Conservation (phyloP, 169 alveolate species). For the Neospora caninum region DNA sequence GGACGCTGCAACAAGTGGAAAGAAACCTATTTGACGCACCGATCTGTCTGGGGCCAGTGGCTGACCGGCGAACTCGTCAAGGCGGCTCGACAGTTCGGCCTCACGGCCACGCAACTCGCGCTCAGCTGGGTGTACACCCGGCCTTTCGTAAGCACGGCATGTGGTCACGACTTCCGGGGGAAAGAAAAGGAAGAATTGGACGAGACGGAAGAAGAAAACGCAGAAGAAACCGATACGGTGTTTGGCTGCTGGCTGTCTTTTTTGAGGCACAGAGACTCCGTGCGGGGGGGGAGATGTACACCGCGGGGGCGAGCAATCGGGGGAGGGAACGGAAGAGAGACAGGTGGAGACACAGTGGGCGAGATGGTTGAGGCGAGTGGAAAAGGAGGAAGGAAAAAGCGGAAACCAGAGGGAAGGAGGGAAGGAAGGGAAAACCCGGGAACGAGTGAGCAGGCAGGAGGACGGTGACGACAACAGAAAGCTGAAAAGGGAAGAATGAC, state of each 20-base stretch:
- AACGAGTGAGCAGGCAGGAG: no score
- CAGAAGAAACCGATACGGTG: no score
- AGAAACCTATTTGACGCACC: constrained; percentile 81
- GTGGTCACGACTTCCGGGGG: background rate
- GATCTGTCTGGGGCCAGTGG: constrained; percentile 87
- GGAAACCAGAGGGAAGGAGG: background rate
- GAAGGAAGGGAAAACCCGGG: background rate
- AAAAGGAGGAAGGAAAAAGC: background rate
- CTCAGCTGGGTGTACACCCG: constrained; percentile 79
- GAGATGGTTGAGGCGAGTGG: no score
- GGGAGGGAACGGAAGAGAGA: no score
- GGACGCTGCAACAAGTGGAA: constrained; percentile 84
- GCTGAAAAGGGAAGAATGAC: no score
- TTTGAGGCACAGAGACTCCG: no score
- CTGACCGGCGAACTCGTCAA: constrained; percentile 82
- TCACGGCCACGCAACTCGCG: constrained; percentile 81
- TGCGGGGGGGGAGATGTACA: no score
- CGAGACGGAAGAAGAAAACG: no score
- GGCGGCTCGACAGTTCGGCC: constrained; percentile 82
- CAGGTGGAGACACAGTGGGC: no score
- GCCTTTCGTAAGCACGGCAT: constrained; percentile 77
- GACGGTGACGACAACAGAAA: no score
- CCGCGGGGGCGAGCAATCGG: no score
- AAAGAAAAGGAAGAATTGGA: background rate
- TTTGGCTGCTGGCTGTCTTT: no score